phyloP scores from a whole-genome alignment of 768 basidiomycete species.

The Boletus huronensis region DNA sequence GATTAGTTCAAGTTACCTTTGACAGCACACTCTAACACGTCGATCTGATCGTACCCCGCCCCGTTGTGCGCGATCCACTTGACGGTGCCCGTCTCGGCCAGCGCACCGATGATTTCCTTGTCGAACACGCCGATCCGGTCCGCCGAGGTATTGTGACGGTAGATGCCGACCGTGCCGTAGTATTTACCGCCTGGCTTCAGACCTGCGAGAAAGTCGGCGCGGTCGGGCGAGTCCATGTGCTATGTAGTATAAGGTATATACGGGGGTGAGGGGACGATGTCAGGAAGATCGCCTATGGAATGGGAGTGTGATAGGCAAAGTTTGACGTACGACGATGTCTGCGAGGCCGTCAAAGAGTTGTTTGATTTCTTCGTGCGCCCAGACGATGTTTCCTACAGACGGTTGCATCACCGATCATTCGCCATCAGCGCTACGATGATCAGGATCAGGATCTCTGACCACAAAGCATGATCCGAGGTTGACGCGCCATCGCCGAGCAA shows the following conservation, averaged over 20 bases:
- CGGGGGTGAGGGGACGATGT: not conserved
- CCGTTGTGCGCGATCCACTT: constrained; percentile 93
- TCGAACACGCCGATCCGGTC: constrained; percentile 74
- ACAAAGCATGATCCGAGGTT: constrained; percentile 33
- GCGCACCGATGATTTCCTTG: constrained; percentile 64
- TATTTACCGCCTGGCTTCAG: constrained; percentile 71
- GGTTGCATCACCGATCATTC: not conserved
- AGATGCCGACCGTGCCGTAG: constrained; percentile 67
- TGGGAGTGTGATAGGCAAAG: not conserved
- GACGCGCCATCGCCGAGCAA: constrained; percentile 9
- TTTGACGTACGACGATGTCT: constrained; percentile 66
- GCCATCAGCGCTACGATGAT: not conserved
- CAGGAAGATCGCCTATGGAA: not conserved
- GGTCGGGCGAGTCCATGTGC: constrained; percentile 56
- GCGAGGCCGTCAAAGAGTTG: constrained; percentile 63
- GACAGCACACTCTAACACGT: constrained; percentile 68
- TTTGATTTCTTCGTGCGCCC: constrained; percentile 75
- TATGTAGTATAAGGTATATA: constrained; percentile 19
- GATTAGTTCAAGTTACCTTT: constrained; percentile 44
- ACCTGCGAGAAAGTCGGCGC: constrained; percentile 65
- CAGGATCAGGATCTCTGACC: constrained; percentile 19
- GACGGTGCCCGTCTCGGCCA: constrained; percentile 53
- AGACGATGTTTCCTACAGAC: constrained; percentile 60
- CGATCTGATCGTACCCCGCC: constrained; percentile 89
- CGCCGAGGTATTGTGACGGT: constrained; percentile 69